Evolutionary conservation across 1,284 basidiomycete species (phyloP), one percentile per base, ranked within the genome.

Genomic region (Boletus mariae): DNA sequence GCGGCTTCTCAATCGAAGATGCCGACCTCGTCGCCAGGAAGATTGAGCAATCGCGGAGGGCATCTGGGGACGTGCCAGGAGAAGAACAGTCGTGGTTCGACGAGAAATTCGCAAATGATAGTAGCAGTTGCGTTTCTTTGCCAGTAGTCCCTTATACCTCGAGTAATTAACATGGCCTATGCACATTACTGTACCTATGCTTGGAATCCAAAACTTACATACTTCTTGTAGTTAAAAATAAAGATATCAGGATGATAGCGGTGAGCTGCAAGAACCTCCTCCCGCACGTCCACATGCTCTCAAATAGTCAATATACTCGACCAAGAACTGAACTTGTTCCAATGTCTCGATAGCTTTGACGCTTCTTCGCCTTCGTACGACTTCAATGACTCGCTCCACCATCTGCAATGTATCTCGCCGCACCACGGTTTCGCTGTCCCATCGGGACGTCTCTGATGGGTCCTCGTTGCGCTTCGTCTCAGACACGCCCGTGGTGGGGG

Each of bases 261-360:
- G 43, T 4, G 42, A 40, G 26, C 43, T 29, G 17, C 13, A 40
- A 34, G 50, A 38, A 40, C 44, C 13, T 3, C 26, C 43, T 17
- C 34, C 25, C 4, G n/a, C 15, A 23, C 15, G 45, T 31, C 54
- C 57, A 34, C 54, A 50, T 12, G 56, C 59, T 59, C 82, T 71
- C 55, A 92, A 66, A 73, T 82, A 85, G 35, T 85, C 80, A 3
- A 94, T 83, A 70, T 87, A 97, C 35, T 89, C 85, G 5, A 87
- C 80, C 51, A 97, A 71, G 68, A 95, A 96, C 60, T 80, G 78
- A 17, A 95, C 94, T 69, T 97, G 94, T 67, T 96, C 92, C 66
- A 88, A 87, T 8, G 91, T 94, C 71, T 97, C 94, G 40, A 97
- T 82, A 2, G 93, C 92, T 68, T 94, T 93, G 52, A 87, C 71